Evolutionary conservation across 306 rosid species (phyloP).

Genomic region (Trichosanthes truncata): DNA sequence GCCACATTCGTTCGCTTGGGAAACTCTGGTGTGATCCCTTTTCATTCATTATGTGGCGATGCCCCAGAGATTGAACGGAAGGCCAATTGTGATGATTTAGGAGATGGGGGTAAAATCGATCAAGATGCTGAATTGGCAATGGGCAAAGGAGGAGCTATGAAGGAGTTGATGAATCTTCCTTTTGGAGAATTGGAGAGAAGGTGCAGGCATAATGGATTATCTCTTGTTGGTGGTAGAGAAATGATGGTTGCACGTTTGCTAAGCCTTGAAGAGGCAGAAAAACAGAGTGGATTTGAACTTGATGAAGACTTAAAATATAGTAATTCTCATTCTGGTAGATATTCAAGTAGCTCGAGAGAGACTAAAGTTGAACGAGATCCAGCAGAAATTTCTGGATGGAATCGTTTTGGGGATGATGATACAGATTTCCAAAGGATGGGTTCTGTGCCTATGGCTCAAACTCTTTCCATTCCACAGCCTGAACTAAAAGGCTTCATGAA

Average conservation of each 20-base stretch:
- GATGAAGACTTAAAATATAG: constrained; percentile 77
- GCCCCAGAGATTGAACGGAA: constrained; percentile 81
- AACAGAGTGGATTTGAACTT: constrained; percentile 68
- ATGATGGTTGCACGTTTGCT: constrained; percentile 90
- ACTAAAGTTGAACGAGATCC: constrained; percentile 55
- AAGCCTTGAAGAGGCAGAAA: constrained; percentile 97
- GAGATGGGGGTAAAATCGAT: constrained; percentile 50
- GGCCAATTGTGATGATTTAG: constrained; percentile 45
- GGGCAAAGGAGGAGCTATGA: constrained; percentile 92
- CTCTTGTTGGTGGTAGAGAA: constrained; percentile 97
- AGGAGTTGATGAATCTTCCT: constrained; percentile 86
- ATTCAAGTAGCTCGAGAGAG: constrained; percentile 48
- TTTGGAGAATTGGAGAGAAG: constrained; percentile 89
- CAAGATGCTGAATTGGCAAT: constrained; percentile 96
- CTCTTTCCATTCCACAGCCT: constrained; percentile 55
- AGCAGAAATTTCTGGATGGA: constrained; percentile 62
- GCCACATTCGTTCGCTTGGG: constrained; percentile 91
- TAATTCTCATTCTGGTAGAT: constrained; percentile 59
- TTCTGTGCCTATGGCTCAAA: constrained; percentile 43
- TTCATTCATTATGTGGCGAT: constrained; percentile 85
- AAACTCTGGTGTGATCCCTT: constrained; percentile 75
- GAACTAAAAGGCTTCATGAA: constrained; percentile 62
- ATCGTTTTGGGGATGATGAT: constrained; percentile 46
- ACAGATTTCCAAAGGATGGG: constrained; percentile 35
- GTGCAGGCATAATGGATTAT: constrained; percentile 95